These are phyloP conservation scores for Carex pumila DNA, from an alignment of 176 grass and related monocot genomes.

Conservation along the genomic window DNA sequence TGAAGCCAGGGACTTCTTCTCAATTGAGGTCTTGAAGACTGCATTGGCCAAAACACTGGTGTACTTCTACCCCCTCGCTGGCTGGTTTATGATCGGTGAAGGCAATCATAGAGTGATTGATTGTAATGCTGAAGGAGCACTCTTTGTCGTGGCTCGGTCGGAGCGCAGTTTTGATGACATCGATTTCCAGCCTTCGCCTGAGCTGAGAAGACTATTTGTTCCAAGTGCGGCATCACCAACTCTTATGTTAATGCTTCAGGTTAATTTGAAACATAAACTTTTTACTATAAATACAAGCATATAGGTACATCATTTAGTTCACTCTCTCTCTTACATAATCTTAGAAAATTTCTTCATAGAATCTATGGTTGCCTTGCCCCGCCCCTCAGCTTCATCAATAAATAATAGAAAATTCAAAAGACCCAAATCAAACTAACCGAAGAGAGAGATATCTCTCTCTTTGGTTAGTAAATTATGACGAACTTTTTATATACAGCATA, in stretches of 20 bases:
- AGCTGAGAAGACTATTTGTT: conserved; percentile 43
- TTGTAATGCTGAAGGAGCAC: conserved; percentile 55
- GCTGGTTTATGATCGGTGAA: conserved; percentile 22
- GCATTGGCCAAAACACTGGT: conserved; percentile 40
- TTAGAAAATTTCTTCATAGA: too few relatives aligned
- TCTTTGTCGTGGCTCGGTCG: conserved; percentile 37
- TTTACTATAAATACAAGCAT: background rate
- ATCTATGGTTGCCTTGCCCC: too few relatives aligned
- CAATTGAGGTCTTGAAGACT: conserved; percentile 19
- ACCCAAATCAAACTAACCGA: too few relatives aligned
- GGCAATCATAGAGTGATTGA: background rate
- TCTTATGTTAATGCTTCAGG: background rate
- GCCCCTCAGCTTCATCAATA: too few relatives aligned
- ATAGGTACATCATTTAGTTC: background rate
- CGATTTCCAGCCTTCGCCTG: conserved; percentile 38
- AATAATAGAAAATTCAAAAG: too few relatives aligned
- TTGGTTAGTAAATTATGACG: too few relatives aligned
- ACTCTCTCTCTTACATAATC: background rate
- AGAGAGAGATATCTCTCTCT: too few relatives aligned
- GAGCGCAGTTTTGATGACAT: conserved; percentile 35
- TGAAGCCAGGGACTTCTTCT: too few relatives aligned
- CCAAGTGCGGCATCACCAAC: conserved; percentile 22
- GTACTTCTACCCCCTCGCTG: conserved; percentile 48
- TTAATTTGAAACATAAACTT: background rate
- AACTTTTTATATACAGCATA: too few relatives aligned